These are phyloP conservation scores for Penicillium sp. DNA, from an alignment of 2,329 filamentous ascomycete genomes.

Conservation along the genomic window DNA sequence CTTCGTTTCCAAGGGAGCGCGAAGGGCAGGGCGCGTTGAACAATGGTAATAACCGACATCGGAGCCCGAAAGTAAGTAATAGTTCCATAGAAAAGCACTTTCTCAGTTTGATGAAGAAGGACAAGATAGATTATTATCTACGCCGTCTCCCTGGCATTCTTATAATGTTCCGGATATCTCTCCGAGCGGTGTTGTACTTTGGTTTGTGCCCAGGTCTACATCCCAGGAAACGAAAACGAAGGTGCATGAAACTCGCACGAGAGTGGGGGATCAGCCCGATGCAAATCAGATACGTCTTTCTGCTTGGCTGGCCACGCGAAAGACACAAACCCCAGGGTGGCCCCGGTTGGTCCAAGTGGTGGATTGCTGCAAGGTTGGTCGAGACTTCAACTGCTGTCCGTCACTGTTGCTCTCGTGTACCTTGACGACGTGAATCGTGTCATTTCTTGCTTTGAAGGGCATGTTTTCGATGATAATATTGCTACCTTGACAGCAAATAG, in stretches of 20 bases:
- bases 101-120: neutral
- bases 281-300: slow-evolving; percentile 12
- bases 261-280: slow-evolving; percentile 13
- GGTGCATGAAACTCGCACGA: slow-evolving; percentile 18
- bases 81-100: neutral
- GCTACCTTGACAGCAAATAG: neutral
- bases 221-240: slow-evolving; percentile 17
- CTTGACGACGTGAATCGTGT: slow-evolving; percentile 1
- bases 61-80: neutral
- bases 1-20: slow-evolving; percentile 18
- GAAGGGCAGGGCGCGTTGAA: slow-evolving; percentile 21
- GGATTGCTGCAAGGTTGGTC: slow-evolving; percentile 19
- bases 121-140: neutral
- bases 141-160: neutral
- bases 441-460: neutral
- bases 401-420: slow-evolving; percentile 7
- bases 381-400: slow-evolving; percentile 13
- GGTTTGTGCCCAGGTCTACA: slow-evolving; percentile 6
- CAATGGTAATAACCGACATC: slow-evolving; percentile 21
- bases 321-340: slow-evolving; percentile 10
- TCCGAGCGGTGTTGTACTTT: slow-evolving; percentile 6
- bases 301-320: slow-evolving; percentile 22
- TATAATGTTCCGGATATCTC: slow-evolving; percentile 2
- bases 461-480: neutral
- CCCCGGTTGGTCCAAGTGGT: slow-evolving; percentile 16